Conservation (phyloP, 78 protist species). For the Cavenderia fasciculata region DNA sequence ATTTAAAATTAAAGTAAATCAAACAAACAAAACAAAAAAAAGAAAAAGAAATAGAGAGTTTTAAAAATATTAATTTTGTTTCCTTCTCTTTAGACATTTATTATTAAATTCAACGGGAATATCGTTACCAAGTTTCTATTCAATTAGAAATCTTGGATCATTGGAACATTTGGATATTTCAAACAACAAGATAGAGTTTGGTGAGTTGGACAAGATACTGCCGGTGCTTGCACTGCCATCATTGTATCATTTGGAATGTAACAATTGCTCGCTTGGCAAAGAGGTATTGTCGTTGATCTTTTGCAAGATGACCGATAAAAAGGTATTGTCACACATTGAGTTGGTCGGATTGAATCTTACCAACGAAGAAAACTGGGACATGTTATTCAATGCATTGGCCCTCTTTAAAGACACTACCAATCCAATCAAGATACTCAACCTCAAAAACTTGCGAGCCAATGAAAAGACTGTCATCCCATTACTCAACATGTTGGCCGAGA, state of each 20-base stretch:
- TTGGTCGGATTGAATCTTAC: conserved; percentile 22
- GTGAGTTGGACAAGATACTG: conserved; percentile 31
- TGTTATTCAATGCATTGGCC: conserved; percentile 15
- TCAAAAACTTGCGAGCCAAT: conserved; percentile 2
- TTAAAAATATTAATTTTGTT: too few species aligned
- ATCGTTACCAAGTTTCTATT: conserved; percentile 12
- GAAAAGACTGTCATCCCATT: conserved; percentile 35
- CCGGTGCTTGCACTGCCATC: conserved; percentile 19
- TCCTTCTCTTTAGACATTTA: conserved; percentile 11
- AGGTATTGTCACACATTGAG: conserved; percentile 44
- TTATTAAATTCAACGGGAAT: conserved; percentile 11
- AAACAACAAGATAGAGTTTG: conserved; percentile 36
- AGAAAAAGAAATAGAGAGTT: too few species aligned
- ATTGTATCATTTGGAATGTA: conserved; percentile 37
- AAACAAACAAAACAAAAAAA: too few species aligned
- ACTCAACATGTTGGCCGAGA: conserved; percentile 21
- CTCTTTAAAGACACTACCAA: conserved; percentile 27
- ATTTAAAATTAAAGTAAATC: conserved; percentile 9
- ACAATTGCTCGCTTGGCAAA: conserved; percentile 34
- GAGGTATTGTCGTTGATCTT: conserved; percentile 38
- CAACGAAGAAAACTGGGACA: conserved; percentile 32
- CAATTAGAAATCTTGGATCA: conserved; percentile 1
- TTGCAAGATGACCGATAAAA: conserved; percentile 61
- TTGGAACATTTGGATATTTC: conserved; percentile 52
- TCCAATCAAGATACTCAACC: conserved; percentile 20